Conservation (phyloP, 495 filamentous ascomycete species). For the Coniosporium apollinis region DNA sequence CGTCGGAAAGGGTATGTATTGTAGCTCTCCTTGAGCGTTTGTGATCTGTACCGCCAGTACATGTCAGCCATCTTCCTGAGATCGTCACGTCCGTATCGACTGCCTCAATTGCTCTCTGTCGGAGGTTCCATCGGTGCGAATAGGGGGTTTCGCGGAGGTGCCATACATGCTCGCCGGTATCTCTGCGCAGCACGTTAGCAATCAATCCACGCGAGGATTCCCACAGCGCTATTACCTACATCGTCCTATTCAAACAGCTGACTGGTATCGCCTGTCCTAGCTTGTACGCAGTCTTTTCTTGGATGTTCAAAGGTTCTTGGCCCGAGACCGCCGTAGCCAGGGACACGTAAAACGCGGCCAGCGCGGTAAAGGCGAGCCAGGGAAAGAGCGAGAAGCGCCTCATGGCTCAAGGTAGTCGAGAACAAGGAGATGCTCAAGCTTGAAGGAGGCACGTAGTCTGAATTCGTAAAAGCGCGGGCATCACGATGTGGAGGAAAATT, state of each 20-base stretch:
- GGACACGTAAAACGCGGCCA: slow-evolving; percentile 13
- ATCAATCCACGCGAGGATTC: background rate
- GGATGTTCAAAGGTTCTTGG: slow-evolving; percentile 15
- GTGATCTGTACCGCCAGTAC: too few relatives aligned
- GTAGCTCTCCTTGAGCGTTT: slow-evolving; percentile 59
- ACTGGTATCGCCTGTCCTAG: slow-evolving; percentile 38
- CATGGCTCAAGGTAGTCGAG: too few relatives aligned
- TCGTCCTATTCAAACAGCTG: slow-evolving; percentile 47
- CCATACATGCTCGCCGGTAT: slow-evolving; percentile 46
- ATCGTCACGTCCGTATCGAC: slow-evolving; percentile 1
- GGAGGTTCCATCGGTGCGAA: background rate
- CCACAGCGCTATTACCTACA: slow-evolving; percentile 30
- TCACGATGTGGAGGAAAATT: too few relatives aligned
- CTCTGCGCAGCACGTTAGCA: slow-evolving; percentile 19
- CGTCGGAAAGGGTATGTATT: slow-evolving; percentile 82
- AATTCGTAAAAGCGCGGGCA: too few relatives aligned
- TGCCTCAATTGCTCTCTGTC: slow-evolving; percentile 3
- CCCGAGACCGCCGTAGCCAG: slow-evolving; percentile 11
- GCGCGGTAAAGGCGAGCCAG: background rate
- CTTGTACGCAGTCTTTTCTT: slow-evolving; percentile 20
- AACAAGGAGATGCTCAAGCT: too few relatives aligned
- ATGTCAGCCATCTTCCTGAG: too few relatives aligned
- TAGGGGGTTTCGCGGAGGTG: slow-evolving; percentile 7
- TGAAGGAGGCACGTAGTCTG: too few relatives aligned
- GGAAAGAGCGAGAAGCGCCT: too few relatives aligned